phyloP scores from a whole-genome alignment of 2,329 filamentous ascomycete species.

The Aspergillus sp. region DNA sequence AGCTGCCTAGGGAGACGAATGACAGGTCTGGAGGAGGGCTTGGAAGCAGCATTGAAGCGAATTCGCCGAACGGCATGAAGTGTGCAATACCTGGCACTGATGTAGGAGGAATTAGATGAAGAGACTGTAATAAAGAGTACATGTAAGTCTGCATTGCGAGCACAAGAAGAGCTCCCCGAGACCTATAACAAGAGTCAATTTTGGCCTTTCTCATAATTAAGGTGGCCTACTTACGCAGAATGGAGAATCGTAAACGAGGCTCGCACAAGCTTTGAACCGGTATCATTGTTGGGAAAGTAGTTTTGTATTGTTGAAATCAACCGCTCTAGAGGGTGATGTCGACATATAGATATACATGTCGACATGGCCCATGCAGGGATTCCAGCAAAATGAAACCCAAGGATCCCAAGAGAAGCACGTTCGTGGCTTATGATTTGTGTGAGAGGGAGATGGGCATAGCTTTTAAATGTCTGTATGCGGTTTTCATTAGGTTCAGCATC shows the following conservation, averaged over 20 bases:
- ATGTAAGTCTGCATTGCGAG: conserved; percentile 44
- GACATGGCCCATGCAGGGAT: conserved; percentile 42
- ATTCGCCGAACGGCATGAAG: conserved; percentile 38
- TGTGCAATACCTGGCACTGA: conserved; percentile 31
- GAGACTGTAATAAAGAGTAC: conserved; percentile 44
- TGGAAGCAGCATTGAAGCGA: conserved; percentile 36
- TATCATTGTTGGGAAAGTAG: conserved; percentile 25
- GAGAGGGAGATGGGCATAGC: conserved; percentile 38
- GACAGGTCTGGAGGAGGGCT: conserved; percentile 30
- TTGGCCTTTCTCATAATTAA: neutral
- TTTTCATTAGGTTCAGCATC: neutral
- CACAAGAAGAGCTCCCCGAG: conserved; percentile 35
- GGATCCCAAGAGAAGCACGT: conserved; percentile 30
- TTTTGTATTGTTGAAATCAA: conserved; percentile 30
- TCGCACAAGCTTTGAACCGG: conserved; percentile 25
- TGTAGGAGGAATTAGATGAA: conserved; percentile 39
- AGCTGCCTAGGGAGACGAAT: conserved; percentile 23
- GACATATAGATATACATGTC: conserved; percentile 37
- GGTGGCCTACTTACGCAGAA: conserved; percentile 27
- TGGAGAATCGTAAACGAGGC: conserved; percentile 28
- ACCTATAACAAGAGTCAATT: conserved; percentile 23
- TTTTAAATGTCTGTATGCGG: conserved; percentile 36
- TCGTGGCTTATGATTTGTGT: conserved; percentile 39
- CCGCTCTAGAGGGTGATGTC: conserved; percentile 39
- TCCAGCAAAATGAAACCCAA: conserved; percentile 42